These are phyloP conservation scores for Leccinum griseonigrum DNA, from an alignment of 1,284 basidiomycete species.

Conservation along the genomic window DNA sequence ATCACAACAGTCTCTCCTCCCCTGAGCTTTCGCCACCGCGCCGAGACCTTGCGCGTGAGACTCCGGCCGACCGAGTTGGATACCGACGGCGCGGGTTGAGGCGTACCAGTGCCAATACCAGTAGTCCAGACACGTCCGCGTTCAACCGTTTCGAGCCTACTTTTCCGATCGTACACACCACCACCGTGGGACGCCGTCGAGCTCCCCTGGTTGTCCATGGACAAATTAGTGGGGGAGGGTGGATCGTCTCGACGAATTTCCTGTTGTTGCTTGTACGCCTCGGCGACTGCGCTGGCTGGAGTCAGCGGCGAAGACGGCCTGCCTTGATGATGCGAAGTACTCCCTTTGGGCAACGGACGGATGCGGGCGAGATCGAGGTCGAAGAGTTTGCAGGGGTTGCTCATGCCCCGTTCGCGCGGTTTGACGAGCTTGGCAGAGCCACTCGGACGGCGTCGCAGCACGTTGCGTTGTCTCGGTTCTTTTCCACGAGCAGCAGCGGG, in stretches of 20 bases:
- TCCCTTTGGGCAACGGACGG: background rate
- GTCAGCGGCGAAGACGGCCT: conserved; percentile 36
- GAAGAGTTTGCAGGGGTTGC: conserved; percentile 1
- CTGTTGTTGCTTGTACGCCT: conserved; percentile 54
- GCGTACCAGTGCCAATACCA: background rate
- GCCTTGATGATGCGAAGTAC: background rate
- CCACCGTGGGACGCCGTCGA: background rate
- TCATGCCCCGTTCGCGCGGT: conserved; percentile 16
- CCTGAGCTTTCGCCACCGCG: conserved; percentile 37
- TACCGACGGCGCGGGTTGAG: conserved; percentile 5
- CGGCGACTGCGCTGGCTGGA: conserved; percentile 54
- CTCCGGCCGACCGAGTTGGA: conserved; percentile 13
- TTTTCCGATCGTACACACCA: conserved; percentile 13
- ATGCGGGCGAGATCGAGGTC: background rate
- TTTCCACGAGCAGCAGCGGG: conserved; percentile 4
- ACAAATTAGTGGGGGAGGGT: conserved; percentile 5
- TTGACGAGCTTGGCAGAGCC: conserved; percentile 32
- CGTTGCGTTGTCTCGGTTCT: conserved; percentile 39
- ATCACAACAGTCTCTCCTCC: conserved; percentile 6
- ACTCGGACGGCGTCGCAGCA: conserved; percentile 45
- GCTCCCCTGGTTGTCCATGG: conserved; percentile 11
- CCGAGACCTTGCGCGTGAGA: conserved; percentile 39
- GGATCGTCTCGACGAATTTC: conserved; percentile 30
- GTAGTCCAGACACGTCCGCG: background rate
- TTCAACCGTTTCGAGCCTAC: conserved; percentile 7